Evolutionary conservation across 2,329 filamentous ascomycete species (phyloP).

Genomic region (Keithomyces neogunnii): DNA sequence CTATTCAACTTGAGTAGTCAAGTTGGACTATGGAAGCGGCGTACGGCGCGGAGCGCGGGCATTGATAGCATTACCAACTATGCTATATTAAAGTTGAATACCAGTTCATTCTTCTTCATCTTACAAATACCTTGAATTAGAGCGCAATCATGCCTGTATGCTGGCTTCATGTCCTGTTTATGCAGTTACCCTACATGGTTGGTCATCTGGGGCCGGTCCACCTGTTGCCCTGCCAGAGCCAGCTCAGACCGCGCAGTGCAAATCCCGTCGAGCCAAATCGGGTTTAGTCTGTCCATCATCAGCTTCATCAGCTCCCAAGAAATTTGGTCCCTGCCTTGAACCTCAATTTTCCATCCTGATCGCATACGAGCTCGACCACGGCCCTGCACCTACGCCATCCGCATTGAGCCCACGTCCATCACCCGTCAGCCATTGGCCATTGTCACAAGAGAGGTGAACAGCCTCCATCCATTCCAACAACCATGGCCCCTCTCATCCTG

Average conservation of each 20-base stretch:
- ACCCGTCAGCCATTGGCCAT: background rate
- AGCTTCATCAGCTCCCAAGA: background rate
- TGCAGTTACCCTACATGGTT: too few relatives aligned
- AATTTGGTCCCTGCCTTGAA: background rate
- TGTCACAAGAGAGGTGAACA: background rate
- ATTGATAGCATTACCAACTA: too few relatives aligned
- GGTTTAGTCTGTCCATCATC: background rate
- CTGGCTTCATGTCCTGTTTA: too few relatives aligned
- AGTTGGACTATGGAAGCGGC: too few relatives aligned
- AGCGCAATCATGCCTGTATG: too few relatives aligned
- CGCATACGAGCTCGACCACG: background rate
- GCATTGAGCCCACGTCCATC: background rate
- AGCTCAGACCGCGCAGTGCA: background rate
- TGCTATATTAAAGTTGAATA: too few relatives aligned
- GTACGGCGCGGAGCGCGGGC: too few relatives aligned
- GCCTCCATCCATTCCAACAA: background rate
- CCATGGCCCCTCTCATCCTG: slow-evolving; percentile 56
- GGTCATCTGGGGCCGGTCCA: too few relatives aligned
- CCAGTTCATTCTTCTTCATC: too few relatives aligned
- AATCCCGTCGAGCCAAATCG: background rate
- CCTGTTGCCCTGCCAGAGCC: background rate
- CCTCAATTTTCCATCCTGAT: background rate
- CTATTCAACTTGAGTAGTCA: too few relatives aligned
- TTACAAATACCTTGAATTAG: too few relatives aligned
- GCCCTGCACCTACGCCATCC: background rate